A percentile compares a stretch with the other conserved stretches of the same genome.
Evolutionary conservation across 371 early-diverging fungal genomes (phyloP).

Genomic region (Chytridium lagenaria): DNA sequence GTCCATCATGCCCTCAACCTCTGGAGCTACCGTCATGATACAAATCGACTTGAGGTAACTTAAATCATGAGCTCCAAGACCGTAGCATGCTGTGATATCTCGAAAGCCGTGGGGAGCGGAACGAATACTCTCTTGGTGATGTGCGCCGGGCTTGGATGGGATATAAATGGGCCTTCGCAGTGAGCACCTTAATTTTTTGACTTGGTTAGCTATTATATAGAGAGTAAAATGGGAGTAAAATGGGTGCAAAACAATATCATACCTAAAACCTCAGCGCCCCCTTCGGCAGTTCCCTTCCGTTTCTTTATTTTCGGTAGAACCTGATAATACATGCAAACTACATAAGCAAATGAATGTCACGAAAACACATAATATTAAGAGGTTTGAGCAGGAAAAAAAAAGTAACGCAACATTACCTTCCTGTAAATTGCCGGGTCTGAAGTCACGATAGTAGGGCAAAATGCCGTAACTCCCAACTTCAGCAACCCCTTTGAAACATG

Average conservation of each 20-base stretch:
- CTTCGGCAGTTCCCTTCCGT: constrained; percentile 70
- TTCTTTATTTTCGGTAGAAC: constrained; percentile 71
- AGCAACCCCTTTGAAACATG: constrained; percentile 78
- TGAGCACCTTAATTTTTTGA: constrained; percentile 60
- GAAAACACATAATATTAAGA: too few relatives aligned
- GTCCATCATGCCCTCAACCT: constrained; percentile 77
- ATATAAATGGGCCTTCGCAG: constrained; percentile 86
- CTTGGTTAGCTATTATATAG: not conserved
- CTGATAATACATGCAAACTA: constrained; percentile 35
- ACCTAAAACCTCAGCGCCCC: constrained; percentile 79
- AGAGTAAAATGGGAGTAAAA: not conserved
- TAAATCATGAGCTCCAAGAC: constrained; percentile 51
- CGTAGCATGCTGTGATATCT: constrained; percentile 78
- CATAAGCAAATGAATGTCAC: not conserved
- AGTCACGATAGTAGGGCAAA: constrained; percentile 85
- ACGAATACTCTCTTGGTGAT: constrained; percentile 71
- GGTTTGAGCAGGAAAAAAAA: not conserved
- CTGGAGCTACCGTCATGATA: constrained; percentile 84
- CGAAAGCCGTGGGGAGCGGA: constrained; percentile 69
- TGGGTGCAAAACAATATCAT: not conserved
- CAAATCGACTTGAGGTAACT: constrained; percentile 63
- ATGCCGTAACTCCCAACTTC: constrained; percentile 80
- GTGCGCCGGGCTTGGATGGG: constrained; percentile 80
- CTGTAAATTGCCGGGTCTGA: constrained; percentile 75
- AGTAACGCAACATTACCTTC: constrained; percentile 59